Base-by-base conservation (phyloP, 331 rosid species). In the Acacia pycnantha region DNA sequence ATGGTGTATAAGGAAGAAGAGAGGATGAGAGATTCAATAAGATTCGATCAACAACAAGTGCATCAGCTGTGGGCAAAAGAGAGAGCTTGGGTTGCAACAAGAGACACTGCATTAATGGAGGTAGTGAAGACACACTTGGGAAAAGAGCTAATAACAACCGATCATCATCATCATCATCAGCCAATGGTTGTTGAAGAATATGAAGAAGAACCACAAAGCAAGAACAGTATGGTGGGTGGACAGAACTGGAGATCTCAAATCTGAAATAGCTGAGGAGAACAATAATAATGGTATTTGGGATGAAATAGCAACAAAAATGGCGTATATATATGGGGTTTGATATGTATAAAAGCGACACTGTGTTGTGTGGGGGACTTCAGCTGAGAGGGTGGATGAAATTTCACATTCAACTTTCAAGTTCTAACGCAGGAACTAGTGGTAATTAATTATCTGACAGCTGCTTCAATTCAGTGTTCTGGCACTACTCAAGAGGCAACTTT, bases 61-160 rank as follows among this genome's bases (percentile, higher is more conserved):
- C 88, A 89, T 53, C 84, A 74, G 62, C 90, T 96, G 80, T 96
- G 97, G 98, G 97, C 92, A 6, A 94, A 88, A 74, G 98, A 96
- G 86, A 91, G 97, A 70, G 92, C 93, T 4, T 96, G 93, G 97
- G 85, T 96, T 81, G 94, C 91, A 84, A 89, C 97, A 0, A 87
- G 99, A 21, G 99, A 92, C 70, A 64, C 85, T 50, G 91, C 97
- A 65, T 77, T 96, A 26, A 93, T 92, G 92, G 99, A 91, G 19
- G 92, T 95, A 62, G 76, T 94, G 70, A 88, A 91, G 40, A 94
- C 83, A 47, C 64, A 56, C 27, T 56, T 56, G 64, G 27, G 26
- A 7, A n/a, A 56, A n/a, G 64, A 56, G 27, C 26, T 54, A 21
- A 56, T 22, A n/a, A 56, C 64, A 58, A 58, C 15, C 6, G 65